A percentile compares a stretch with the other conserved stretches of the same genome.
phyloP scores from a whole-genome alignment of 768 basidiomycete species.

The Favolaschia claudopus region DNA sequence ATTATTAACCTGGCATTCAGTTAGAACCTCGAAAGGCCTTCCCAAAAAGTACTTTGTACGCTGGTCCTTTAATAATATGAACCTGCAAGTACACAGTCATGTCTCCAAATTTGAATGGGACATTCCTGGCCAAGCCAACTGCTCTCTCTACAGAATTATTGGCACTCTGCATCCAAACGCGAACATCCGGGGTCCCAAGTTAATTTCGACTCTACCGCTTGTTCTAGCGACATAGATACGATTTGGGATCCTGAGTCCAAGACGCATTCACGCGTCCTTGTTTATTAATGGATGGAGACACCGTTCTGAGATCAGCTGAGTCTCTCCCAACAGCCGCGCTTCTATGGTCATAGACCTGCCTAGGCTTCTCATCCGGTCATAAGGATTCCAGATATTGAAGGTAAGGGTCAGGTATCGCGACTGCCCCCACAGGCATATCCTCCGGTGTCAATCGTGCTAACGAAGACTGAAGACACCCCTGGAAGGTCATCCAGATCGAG shows the following conservation, averaged over 20 bases:
- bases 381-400: no score
- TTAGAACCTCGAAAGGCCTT: slow-evolving; percentile 30
- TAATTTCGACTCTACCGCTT: slow-evolving; percentile 21
- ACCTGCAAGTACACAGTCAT: slow-evolving; percentile 20
- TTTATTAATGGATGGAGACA: neutral
- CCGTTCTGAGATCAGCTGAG: no score
- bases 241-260: neutral
- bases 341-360: no score
- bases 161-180: slow-evolving; percentile 6
- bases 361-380: no score
- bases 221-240: no score
- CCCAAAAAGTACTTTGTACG: no score
- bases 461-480: no score
- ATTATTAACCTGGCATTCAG: slow-evolving; percentile 19
- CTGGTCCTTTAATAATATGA: no score
- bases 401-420: no score
- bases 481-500: no score
- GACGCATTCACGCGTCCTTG: neutral
- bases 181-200: slow-evolving; percentile 17
- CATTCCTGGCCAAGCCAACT: slow-evolving; percentile 8
- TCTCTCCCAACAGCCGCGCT: no score
- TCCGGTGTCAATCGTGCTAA: neutral
- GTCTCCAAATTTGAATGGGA: slow-evolving; percentile 12
- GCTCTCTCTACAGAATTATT: slow-evolving; percentile 5
- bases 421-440: neutral